These are phyloP conservation scores for Yarrowia sp. DNA, from an alignment of 805 yeast species.

Conservation along the genomic window DNA sequence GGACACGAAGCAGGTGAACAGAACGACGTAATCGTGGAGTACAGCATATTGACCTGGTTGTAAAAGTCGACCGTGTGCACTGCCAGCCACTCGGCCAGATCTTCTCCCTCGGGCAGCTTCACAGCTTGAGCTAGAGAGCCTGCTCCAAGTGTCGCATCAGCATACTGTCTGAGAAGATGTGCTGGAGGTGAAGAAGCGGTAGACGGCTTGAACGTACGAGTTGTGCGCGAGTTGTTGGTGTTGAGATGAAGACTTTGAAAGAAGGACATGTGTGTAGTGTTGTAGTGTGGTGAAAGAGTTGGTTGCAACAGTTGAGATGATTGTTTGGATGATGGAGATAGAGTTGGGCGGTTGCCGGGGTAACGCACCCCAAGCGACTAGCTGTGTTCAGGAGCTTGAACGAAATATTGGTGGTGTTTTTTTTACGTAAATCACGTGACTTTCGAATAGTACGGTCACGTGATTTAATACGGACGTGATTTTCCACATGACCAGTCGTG, in stretches of 20 bases:
- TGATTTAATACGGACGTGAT: too few species aligned
- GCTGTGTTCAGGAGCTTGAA: too few species aligned
- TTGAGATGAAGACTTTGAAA: constrained; percentile 26
- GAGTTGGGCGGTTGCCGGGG: constrained; percentile 7
- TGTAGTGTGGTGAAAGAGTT: neutral
- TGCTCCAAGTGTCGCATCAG: constrained; percentile 92
- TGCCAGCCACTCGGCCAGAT: constrained; percentile 90
- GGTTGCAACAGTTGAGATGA: neutral
- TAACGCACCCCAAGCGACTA: neutral
- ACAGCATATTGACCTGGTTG: constrained; percentile 93
- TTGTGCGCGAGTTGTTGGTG: constrained; percentile 35
- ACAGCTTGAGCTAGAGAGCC: constrained; percentile 91
- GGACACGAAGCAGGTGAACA: constrained; percentile 96
- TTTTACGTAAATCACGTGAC: too few species aligned
- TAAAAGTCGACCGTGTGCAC: constrained; percentile 97
- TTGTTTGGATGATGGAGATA: constrained; percentile 6
- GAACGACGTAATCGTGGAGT: constrained; percentile 92
- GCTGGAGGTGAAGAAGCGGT: constrained; percentile 38
- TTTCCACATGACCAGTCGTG: too few species aligned
- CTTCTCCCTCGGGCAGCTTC: constrained; percentile 89
- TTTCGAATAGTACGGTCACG: too few species aligned
- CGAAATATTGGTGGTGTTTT: too few species aligned
- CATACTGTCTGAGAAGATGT: constrained; percentile 67
- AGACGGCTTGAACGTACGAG: constrained; percentile 41
- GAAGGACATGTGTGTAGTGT: constrained; percentile 14